A percentile compares a stretch with the other conserved stretches of the same genome.
These are phyloP conservation scores for Sporothrix brasiliensis DNA, from an alignment of 2,329 filamentous ascomycete genomes.

Conservation along the genomic window DNA sequence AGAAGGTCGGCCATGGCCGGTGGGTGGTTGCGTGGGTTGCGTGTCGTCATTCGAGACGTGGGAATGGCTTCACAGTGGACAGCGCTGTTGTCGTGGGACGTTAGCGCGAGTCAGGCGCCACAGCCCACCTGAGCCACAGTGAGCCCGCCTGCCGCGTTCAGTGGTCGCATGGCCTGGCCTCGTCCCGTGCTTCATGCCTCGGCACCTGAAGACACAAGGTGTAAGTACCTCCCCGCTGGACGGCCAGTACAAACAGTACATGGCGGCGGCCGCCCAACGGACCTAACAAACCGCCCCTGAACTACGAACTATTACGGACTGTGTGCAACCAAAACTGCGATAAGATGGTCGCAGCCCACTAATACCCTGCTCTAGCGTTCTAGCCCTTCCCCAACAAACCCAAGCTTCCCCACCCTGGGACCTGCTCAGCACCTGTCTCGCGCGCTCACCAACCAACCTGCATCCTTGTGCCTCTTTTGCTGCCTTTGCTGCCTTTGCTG, in stretches of 20 bases:
- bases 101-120: conserved; percentile 30
- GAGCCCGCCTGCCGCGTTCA: no score
- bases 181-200: conserved; percentile 24
- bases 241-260: background rate
- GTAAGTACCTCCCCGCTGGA: background rate
- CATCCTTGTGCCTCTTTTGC: background rate
- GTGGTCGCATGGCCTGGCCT: background rate
- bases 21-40: background rate
- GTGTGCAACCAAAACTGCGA: background rate
- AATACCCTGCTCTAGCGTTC: conserved; percentile 3
- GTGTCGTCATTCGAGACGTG: conserved; percentile 13
- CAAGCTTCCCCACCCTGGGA: conserved; percentile 25
- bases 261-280: background rate
- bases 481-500: background rate
- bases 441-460: background rate
- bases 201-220: background rate
- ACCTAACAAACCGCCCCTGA: background rate
- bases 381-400: conserved; percentile 31
- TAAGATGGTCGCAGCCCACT: conserved; percentile 26
- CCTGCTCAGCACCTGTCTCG: background rate
- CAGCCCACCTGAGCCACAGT: conserved; percentile 29
- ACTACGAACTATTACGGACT: conserved; percentile 3
- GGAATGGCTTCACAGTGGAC: conserved; percentile 7
- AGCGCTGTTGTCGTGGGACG: background rate
- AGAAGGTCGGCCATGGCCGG: conserved; percentile 68